Conservation (phyloP, 805 yeast genomes). For the Sugiyamaella boreocaroliniensis region DNA sequence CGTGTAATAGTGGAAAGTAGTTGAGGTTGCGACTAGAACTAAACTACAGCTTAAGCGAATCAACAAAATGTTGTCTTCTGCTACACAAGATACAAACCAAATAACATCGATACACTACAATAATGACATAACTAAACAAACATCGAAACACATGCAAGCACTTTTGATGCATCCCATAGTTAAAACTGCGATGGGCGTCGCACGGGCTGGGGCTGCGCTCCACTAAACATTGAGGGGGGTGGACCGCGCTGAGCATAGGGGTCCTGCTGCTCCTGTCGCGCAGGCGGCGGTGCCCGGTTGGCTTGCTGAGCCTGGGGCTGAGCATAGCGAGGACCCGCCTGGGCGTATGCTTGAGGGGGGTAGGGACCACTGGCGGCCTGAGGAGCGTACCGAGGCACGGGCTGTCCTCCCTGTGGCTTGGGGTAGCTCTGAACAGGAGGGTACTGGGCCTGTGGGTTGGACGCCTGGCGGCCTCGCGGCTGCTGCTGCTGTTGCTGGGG, state of each 20-base stretch:
- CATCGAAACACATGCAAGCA: neutral
- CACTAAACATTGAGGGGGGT: slow-evolving; percentile 10
- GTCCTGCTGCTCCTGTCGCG: neutral
- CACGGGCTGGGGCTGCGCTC: slow-evolving; percentile 5
- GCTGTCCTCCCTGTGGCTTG: neutral
- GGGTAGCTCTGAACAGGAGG: neutral
- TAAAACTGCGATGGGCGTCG: neutral
- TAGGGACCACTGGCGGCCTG: neutral
- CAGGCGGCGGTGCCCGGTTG: neutral
- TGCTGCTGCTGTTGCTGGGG: slow-evolving; percentile 1
- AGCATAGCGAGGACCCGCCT: neutral
- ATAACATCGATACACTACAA: neutral
- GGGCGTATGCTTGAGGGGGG: slow-evolving; percentile 3
- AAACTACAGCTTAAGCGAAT: too few relatives aligned
- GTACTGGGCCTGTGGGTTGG: neutral
- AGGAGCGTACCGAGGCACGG: neutral
- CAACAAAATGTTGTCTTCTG: too few relatives aligned
- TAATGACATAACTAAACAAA: neutral
- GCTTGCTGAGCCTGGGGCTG: neutral
- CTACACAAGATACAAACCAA: neutral
- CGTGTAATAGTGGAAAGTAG: too few relatives aligned
- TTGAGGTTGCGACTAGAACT: too few relatives aligned
- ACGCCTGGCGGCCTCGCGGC: neutral
- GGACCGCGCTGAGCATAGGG: slow-evolving; percentile 3
- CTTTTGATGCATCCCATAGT: neutral